phyloP scores from a whole-genome alignment of 306 rosid species.

The Nissolia schottii region DNA sequence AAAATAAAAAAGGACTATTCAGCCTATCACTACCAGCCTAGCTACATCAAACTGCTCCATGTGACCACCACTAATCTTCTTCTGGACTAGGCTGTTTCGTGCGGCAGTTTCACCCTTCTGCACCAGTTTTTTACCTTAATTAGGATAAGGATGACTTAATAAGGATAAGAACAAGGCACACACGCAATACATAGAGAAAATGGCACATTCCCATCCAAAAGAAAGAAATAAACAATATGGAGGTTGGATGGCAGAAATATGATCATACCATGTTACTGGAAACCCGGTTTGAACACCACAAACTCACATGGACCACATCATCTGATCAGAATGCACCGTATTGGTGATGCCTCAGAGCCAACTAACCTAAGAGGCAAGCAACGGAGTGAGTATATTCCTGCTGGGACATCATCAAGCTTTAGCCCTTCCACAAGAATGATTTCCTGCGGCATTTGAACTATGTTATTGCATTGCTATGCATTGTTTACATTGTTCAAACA shows the following conservation, averaged over 20 bases:
- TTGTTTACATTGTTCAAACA: neutral
- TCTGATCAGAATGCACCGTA: conserved; percentile 68
- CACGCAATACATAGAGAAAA: neutral
- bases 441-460: conserved; percentile 48
- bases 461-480: conserved; percentile 10
- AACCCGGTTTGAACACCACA: neutral
- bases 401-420: conserved; percentile 65
- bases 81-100: neutral
- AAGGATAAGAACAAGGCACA: neutral
- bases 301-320: conserved; percentile 22
- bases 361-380: conserved; percentile 87
- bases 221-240: neutral
- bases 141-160: neutral
- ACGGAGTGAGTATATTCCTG: conserved; percentile 59
- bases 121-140: conserved; percentile 1
- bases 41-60: conserved; percentile 3
- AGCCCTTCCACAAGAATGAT: conserved; percentile 93
- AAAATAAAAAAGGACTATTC: neutral
- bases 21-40: neutral
- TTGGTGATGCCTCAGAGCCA: conserved; percentile 88
- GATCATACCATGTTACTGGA: neutral
- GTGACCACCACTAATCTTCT: neutral
- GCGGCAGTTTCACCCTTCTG: conserved; percentile 14
- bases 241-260: neutral
- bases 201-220: conserved; percentile 26